Evolutionary conservation across 805 yeast genomes (phyloP).

Genomic region (Suhomyces pyralidae): DNA sequence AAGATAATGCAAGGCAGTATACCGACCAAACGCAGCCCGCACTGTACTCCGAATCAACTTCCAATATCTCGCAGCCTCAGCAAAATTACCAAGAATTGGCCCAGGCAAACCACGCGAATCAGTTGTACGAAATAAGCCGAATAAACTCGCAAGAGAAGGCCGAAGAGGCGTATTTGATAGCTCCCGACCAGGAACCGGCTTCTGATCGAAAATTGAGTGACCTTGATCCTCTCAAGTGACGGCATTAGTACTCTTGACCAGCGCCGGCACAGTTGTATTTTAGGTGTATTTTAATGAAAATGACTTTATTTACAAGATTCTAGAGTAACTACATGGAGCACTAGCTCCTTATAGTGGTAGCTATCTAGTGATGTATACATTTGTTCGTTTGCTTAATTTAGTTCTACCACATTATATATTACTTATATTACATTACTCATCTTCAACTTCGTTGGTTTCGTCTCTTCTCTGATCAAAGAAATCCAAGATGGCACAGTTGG

Average conservation of each 20-base stretch:
- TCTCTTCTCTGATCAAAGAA: conserved; percentile 42
- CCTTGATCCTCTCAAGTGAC: not conserved
- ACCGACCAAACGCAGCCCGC: not conserved
- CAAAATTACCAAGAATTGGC: conserved; percentile 1
- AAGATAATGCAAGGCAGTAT: not conserved
- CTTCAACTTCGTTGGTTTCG: not conserved
- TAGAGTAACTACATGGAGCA: too few species aligned
- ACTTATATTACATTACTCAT: not conserved
- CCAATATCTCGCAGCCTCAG: not conserved
- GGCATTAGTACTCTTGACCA: not conserved
- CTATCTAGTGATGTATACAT: too few species aligned
- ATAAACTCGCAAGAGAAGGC: conserved; percentile 5
- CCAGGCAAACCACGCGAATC: conserved; percentile 4
- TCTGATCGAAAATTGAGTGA: not conserved
- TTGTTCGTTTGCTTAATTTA: too few species aligned
- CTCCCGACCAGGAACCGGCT: not conserved
- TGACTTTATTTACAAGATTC: too few species aligned
- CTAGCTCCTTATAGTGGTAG: too few species aligned
- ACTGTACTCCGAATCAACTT: not conserved
- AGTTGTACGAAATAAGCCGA: conserved; percentile 7
- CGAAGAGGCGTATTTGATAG: conserved; percentile 2
- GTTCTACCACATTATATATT: not conserved
- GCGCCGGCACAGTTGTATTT: not conserved
- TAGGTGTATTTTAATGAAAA: not conserved
- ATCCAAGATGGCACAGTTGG: conserved; percentile 79